These are phyloP conservation scores for Aspergillus spinulosporus DNA, from an alignment of 2,329 filamentous ascomycete species.

Conservation along the genomic window DNA sequence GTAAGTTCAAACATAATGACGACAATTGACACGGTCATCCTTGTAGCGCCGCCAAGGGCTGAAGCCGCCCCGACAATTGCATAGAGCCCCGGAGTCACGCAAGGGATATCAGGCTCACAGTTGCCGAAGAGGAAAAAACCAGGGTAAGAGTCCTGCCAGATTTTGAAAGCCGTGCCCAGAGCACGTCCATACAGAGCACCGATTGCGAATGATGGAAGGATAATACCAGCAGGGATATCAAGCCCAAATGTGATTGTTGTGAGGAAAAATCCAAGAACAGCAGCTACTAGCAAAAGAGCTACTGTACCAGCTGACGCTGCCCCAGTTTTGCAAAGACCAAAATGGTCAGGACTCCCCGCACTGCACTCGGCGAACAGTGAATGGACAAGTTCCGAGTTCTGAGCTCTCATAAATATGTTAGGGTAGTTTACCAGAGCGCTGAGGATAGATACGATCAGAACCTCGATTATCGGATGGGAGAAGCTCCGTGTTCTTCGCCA, in stretches of 20 bases:
- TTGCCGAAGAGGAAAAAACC: slow-evolving; percentile 73
- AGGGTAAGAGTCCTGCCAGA: slow-evolving; percentile 78
- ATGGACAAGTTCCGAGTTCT: slow-evolving; percentile 87
- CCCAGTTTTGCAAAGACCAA: slow-evolving; percentile 86
- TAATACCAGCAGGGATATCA: slow-evolving; percentile 91
- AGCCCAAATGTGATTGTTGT: slow-evolving; percentile 88
- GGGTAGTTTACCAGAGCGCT: slow-evolving; percentile 93
- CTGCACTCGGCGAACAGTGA: slow-evolving; percentile 90
- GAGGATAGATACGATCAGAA: slow-evolving; percentile 73
- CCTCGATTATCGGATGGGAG: slow-evolving; percentile 74
- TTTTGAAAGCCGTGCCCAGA: slow-evolving; percentile 83
- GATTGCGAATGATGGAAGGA: slow-evolving; percentile 93
- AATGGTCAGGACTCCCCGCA: slow-evolving; percentile 70
- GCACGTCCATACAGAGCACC: slow-evolving; percentile 88
- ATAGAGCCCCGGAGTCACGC: slow-evolving; percentile 92
- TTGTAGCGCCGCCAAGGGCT: slow-evolving; percentile 87
- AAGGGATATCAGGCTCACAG: slow-evolving; percentile 82
- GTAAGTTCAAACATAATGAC: slow-evolving; percentile 99
- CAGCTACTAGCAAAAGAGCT: slow-evolving; percentile 76
- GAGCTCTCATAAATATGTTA: slow-evolving; percentile 92
- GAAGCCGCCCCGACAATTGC: slow-evolving; percentile 95
- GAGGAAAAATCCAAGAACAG: slow-evolving; percentile 79
- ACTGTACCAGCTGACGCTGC: slow-evolving; percentile 80
- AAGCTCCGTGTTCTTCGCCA: slow-evolving; percentile 74
- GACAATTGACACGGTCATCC: slow-evolving; percentile 97